Conservation (phyloP, 2,329 filamentous ascomycete species). For the Cladophialophora yegresii region DNA sequence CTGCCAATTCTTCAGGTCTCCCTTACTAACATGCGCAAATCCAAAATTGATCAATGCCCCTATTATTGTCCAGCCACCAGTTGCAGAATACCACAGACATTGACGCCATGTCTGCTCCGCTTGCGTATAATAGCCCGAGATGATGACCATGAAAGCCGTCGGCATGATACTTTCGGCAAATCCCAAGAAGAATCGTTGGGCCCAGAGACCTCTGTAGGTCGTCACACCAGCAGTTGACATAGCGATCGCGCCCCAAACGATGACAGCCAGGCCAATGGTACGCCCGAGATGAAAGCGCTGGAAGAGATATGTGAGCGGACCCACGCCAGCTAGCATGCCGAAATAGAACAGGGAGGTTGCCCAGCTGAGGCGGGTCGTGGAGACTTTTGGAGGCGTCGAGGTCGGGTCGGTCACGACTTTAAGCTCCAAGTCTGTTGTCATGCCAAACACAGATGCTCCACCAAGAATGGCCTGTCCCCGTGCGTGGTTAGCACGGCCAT, state of each 20-base stretch:
- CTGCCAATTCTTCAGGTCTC: constrained; percentile 59
- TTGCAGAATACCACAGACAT: constrained; percentile 37
- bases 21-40: constrained; percentile 1
- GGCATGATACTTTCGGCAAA: constrained; percentile 66
- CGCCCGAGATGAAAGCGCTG: constrained; percentile 66
- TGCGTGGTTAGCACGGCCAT: neutral
- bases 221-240: constrained; percentile 70
- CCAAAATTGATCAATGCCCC: constrained; percentile 38
- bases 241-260: constrained; percentile 65
- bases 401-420: constrained; percentile 53
- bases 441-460: constrained; percentile 71
- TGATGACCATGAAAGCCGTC: constrained; percentile 65
- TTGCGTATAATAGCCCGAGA: constrained; percentile 65
- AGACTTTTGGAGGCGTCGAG: constrained; percentile 56
- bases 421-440: constrained; percentile 69
- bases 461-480: constrained; percentile 66
- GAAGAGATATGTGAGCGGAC: constrained; percentile 69
- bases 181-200: constrained; percentile 64
- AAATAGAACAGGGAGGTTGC: constrained; percentile 73
- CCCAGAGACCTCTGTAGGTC: constrained; percentile 63
- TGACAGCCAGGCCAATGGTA: constrained; percentile 63
- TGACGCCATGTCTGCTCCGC: constrained; percentile 12
- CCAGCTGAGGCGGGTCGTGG: constrained; percentile 71
- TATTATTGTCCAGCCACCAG: constrained; percentile 49
- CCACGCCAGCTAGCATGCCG: constrained; percentile 71